Evolutionary conservation across 805 yeast genomes (phyloP), one percentile per base, ranked within the genome.

Genomic region (Barnettozyma vustinii): DNA sequence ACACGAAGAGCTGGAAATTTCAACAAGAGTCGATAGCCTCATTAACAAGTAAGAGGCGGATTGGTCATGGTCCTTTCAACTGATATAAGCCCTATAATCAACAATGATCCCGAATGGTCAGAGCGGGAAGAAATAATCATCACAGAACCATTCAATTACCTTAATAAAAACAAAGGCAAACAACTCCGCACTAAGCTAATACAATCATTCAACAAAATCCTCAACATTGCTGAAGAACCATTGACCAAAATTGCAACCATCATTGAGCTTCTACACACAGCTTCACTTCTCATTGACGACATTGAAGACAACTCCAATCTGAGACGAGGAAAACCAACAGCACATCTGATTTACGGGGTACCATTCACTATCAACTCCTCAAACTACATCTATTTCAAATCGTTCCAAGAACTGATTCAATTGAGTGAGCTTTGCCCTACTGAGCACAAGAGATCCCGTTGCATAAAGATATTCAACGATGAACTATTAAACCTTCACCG

Each of bases 291-390:
- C 46, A 79, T 91, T 37, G 98, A 91, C 64, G 98, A 91, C 59
- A 85, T 91, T 25, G 98, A 91, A 61, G 98, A 91, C 63, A 71
- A 67, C 37, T 84, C 96, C 0, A 67, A 66, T 19, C 68, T 80
- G 41, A 72, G 98, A 55, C 65, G 98, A 37, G 97, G 97, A 1
- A 65, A 71, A 33, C 89, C 90, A 1, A 81, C 87, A 5, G 87
- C 96, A 0, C 97, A 91, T 63, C 65, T 77, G 44, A 73, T 84
- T 16, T 91, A 69, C 62, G 98, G 98, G 0, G 64, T 75, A 0
- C 89, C 96, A 0, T 78, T 80, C 58, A 86, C 96, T 3, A 80
- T 92, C 48, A 91, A 91, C 60, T 75, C 90, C 46, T 87, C 95
- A 3, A 87, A 87, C 64, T 80, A 84, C 62, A 84, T 86, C 80